Evolutionary conservation across 1,284 basidiomycete species (phyloP), one percentile per base, ranked within the genome.

Genomic region (Chalciporus sp.): DNA sequence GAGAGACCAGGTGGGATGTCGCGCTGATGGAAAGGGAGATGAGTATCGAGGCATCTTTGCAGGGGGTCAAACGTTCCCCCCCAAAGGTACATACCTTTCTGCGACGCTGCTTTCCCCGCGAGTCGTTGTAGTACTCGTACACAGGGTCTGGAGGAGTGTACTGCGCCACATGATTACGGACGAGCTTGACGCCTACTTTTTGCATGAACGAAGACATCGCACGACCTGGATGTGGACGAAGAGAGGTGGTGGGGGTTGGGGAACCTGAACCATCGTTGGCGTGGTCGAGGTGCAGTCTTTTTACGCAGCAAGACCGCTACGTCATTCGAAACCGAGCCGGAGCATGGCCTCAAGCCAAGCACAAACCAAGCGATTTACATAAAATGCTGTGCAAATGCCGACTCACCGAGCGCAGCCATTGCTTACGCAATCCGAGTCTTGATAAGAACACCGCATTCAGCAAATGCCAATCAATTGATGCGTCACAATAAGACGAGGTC

Each of bases 1-100:
- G 92, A 90, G 4, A 97, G 80, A 0, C 94, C 94, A 8, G 86
- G 84, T 0, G 93, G 93, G 0, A 86, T 70, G 7, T 80, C 79
- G 49, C 91, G 81, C 91, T 94, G 56, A 8, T 17, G 12, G 28
- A 43, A 45, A 41, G 28, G 17, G 26, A 17, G 10, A 19, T 51
- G 41, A 45, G 31, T 8, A 43, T 40, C 29, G 14, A 33, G 6
- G 6, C 12, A 16, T 33, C 6, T 33, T 3, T 33, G 31, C 11
- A 33, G 4, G 12, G 12, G 6, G 4, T 3, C 11, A 10, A 31
- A 10, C 11, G 11, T 12, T 7, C 28, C 4, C 29, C 29, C 11
- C 11, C 8, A 53, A 29, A 27, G 45, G 27, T 44, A 42, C 35
- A 17, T 44, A 90, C 91, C 79, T 86, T 87, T 64, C 84, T 77